Evolutionary conservation across 2,329 filamentous ascomycete genomes (phyloP).

Genomic region (Rhinocladiella mackenziei): DNA sequence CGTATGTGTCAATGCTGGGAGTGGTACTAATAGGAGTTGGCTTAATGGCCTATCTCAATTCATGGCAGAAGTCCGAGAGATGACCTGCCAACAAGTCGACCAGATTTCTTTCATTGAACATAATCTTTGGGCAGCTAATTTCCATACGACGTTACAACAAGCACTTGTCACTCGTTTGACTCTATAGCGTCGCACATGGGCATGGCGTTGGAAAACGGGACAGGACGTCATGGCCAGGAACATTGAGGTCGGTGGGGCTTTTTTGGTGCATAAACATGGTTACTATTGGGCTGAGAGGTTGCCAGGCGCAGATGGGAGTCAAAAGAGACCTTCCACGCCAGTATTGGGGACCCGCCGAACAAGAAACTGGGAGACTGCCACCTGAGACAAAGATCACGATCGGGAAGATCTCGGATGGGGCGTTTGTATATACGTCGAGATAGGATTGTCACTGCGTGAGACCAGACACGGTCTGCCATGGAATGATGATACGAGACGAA

Average conservation of each 20-base stretch:
- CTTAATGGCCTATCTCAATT: slow-evolving; percentile 81
- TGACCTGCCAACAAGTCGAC: slow-evolving; percentile 30
- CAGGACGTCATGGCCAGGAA: no score
- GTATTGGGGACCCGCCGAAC: not conserved
- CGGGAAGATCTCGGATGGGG: slow-evolving; percentile 4
- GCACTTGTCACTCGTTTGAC: slow-evolving; percentile 18
- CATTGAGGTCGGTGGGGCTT: no score
- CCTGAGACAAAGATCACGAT: slow-evolving; percentile 7
- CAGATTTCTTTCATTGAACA: slow-evolving; percentile 17
- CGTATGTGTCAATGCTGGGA: slow-evolving; percentile 76
- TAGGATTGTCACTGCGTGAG: slow-evolving; percentile 9
- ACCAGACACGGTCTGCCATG: slow-evolving; percentile 4
- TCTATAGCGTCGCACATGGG: slow-evolving; percentile 17
- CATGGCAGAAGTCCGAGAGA: slow-evolving; percentile 63
- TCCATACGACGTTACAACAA: slow-evolving; percentile 8
- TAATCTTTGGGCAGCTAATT: slow-evolving; percentile 5
- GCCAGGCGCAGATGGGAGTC: slow-evolving; percentile 7
- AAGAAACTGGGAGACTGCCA: not conserved
- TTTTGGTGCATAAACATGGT: slow-evolving; percentile 3
- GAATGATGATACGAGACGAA: slow-evolving; percentile 17
- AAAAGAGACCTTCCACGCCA: not conserved
- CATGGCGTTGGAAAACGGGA: slow-evolving; percentile 8
- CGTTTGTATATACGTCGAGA: slow-evolving; percentile 22
- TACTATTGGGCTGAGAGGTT: not conserved
- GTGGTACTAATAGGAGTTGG: slow-evolving; percentile 78